Conservation (phyloP, 495 filamentous ascomycete species). For the Hypomontagnella submonticulosa region DNA sequence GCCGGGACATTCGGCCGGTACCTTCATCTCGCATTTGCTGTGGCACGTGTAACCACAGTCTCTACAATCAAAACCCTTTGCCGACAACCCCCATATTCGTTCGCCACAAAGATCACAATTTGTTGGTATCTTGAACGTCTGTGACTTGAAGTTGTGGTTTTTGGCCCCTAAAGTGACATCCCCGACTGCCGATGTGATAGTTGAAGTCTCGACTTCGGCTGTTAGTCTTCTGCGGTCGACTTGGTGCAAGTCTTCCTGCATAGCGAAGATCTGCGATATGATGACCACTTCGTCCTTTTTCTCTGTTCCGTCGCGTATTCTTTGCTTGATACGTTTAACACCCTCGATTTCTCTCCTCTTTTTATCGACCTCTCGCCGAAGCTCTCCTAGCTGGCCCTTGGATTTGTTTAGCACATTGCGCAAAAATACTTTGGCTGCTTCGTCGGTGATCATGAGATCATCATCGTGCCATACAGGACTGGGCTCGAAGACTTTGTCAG, state of each 20-base stretch:
- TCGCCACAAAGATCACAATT: conserved; percentile 98
- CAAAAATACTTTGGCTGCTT: conserved; percentile 86
- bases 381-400: conserved; percentile 79
- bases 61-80: conserved; percentile 93
- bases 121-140: conserved; percentile 98
- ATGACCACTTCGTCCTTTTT: conserved; percentile 85
- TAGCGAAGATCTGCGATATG: conserved; percentile 76
- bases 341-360: conserved; percentile 85
- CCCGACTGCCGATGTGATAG: conserved; percentile 85
- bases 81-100: conserved; percentile 93
- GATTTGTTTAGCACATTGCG: conserved; percentile 92
- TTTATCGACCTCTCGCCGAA: conserved; percentile 83
- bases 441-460: conserved; percentile 81
- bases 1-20: conserved; percentile 93
- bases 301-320: conserved; percentile 81
- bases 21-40: conserved; percentile 99
- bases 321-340: conserved; percentile 75
- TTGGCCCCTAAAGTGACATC: conserved; percentile 91
- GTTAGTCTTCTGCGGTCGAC: conserved; percentile 86
- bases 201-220: conserved; percentile 90
- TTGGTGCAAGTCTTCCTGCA: conserved; percentile 87
- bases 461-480: conserved; percentile 99
- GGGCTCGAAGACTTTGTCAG: conserved; percentile 87
- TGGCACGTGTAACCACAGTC: conserved; percentile 99
- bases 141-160: conserved; percentile 95